Conservation (phyloP, 2,329 filamentous ascomycete genomes). For the Stenocarpella maydis region DNA sequence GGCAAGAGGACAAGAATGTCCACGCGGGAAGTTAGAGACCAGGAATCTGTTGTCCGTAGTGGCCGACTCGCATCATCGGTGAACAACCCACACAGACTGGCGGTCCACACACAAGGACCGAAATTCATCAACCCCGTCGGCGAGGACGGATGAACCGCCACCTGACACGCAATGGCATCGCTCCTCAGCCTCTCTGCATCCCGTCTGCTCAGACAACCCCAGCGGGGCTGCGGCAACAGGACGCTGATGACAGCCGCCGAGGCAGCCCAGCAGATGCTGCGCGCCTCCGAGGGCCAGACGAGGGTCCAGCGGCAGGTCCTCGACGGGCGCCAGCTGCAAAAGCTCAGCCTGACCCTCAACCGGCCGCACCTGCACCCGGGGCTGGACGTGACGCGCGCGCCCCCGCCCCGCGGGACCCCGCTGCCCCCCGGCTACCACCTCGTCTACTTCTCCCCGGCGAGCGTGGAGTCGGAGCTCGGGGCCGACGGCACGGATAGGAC, state of each 20-base stretch:
- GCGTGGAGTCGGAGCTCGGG: conserved; percentile 62
- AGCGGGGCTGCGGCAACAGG: background rate
- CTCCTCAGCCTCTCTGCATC: background rate
- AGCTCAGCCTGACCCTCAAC: conserved; percentile 65
- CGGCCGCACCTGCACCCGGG: conserved; percentile 54
- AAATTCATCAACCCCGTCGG: background rate
- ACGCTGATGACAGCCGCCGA: conserved; percentile 35
- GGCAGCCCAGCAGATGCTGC: conserved; percentile 42
- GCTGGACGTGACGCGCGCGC: conserved; percentile 47
- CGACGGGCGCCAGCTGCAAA: conserved; percentile 70
- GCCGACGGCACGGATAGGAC: conserved; percentile 67
- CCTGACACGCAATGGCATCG: conserved; percentile 8
- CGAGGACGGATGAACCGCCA: background rate
- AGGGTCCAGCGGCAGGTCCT: conserved; percentile 55
- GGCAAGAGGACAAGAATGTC: background rate
- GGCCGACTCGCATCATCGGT: background rate
- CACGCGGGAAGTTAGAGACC: background rate
- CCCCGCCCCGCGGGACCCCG: conserved; percentile 54
- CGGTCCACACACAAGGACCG: background rate
- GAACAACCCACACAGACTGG: background rate
- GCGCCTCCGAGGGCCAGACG: conserved; percentile 42
- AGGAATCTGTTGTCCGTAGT: too few relatives aligned
- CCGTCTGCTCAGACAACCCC: conserved; percentile 11
- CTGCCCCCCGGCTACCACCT: conserved; percentile 69
- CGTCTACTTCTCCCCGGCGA: conserved; percentile 68